phyloP scores from a whole-genome alignment of 805 yeast species.

The Komagataella pseudopastoris region DNA sequence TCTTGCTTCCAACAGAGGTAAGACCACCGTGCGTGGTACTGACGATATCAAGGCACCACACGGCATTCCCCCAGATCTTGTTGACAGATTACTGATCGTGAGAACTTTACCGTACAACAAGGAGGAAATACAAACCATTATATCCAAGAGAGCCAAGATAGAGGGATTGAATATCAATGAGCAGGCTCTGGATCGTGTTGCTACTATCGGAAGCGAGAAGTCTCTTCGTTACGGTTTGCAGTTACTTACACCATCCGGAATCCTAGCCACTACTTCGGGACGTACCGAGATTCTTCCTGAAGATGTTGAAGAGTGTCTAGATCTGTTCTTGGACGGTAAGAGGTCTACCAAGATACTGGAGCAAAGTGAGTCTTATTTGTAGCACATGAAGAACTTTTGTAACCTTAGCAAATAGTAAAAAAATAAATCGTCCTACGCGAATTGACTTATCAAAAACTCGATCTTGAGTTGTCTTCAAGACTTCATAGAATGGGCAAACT shows the following conservation, averaged over 20 bases:
- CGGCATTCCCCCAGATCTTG: constrained; percentile 90
- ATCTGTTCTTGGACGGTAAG: constrained; percentile 73
- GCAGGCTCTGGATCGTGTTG: constrained; percentile 65
- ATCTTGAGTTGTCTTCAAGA: not conserved
- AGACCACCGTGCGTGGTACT: constrained; percentile 85
- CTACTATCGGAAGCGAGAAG: constrained; percentile 60
- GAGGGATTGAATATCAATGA: constrained; percentile 55
- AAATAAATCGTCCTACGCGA: not conserved
- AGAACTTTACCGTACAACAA: constrained; percentile 81
- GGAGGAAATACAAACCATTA: constrained; percentile 72
- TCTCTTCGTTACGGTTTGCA: constrained; percentile 90
- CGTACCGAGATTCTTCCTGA: constrained; percentile 51
- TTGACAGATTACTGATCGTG: constrained; percentile 84
- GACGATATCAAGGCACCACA: constrained; percentile 81
- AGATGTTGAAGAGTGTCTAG: constrained; percentile 77
- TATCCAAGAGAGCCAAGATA: constrained; percentile 67
- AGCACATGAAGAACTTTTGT: not conserved
- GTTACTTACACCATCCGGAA: constrained; percentile 79
- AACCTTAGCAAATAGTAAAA: not conserved
- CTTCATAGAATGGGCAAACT: constrained; percentile 4
- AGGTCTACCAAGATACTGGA: constrained; percentile 66
- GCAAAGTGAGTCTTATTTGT: constrained; percentile 16
- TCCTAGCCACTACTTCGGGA: constrained; percentile 62
- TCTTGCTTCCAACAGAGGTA: constrained; percentile 90
- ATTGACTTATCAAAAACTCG: not conserved